A percentile compares a stretch with the other conserved stretches of the same genome.
phyloP scores from a whole-genome alignment of 2,329 filamentous ascomycete species.

The Aaosphaeria pasadenensis region DNA sequence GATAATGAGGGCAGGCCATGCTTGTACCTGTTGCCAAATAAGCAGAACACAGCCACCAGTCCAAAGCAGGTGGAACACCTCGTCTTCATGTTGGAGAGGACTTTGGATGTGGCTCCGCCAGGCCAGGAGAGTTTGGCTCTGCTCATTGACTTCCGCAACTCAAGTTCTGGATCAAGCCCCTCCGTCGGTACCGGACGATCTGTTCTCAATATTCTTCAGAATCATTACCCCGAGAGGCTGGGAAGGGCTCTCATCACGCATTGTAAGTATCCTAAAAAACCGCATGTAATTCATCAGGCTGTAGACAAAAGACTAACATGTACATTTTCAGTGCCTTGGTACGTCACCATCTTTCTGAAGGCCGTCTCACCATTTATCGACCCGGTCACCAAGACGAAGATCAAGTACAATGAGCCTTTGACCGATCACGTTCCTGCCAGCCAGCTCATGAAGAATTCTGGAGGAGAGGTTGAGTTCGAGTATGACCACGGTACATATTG shows the following conservation, averaged over 20 bases:
- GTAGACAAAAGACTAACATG: not conserved
- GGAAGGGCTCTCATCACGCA: conserved; percentile 89
- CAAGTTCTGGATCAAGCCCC: conserved; percentile 72
- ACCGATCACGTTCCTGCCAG: conserved; percentile 73
- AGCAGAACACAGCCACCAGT: conserved; percentile 86
- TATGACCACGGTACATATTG: conserved; percentile 90
- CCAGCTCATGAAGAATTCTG: conserved; percentile 78
- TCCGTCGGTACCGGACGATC: conserved; percentile 73
- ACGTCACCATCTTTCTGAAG: conserved; percentile 93
- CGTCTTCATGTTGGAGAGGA: conserved; percentile 91
- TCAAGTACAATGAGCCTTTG: conserved; percentile 97
- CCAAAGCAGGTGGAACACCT: conserved; percentile 89
- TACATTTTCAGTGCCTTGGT: conserved; percentile 68
- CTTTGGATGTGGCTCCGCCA: conserved; percentile 81
- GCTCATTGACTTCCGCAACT: conserved; percentile 87
- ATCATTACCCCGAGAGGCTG: conserved; percentile 90
- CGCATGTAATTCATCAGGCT: not conserved
- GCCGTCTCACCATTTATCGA: conserved; percentile 96
- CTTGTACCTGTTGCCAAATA: conserved; percentile 82
- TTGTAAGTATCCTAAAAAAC: conserved; percentile 49
- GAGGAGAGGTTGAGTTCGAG: conserved; percentile 80
- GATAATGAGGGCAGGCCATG: conserved; percentile 85
- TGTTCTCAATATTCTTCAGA: conserved; percentile 88
- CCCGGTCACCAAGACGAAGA: conserved; percentile 86
- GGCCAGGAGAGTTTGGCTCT: conserved; percentile 84